These are phyloP conservation scores for Acanthochlamys bracteata DNA, from an alignment of 106 monocot genomes.

Conservation along the genomic window DNA sequence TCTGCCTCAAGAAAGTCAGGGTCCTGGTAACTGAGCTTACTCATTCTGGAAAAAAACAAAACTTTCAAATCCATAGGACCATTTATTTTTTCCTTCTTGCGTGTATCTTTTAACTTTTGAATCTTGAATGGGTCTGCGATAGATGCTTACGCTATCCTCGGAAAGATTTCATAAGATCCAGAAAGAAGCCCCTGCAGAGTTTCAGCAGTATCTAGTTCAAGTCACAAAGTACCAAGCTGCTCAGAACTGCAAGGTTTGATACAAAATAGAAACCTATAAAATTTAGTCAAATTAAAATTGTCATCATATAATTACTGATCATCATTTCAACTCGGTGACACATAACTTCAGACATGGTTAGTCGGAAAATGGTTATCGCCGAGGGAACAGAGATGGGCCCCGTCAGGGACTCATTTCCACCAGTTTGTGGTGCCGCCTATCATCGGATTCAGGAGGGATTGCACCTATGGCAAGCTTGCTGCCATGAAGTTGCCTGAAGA, in stretches of 20 bases:
- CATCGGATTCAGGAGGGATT: conserved; percentile 71
- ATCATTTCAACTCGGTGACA: neutral
- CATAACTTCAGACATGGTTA: conserved; percentile 64
- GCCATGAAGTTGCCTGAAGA: conserved; percentile 82
- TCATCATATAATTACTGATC: too few species aligned
- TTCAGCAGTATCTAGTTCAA: conserved; percentile 58
- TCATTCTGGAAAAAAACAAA: neutral
- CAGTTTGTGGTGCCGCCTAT: conserved; percentile 95
- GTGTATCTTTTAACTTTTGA: neutral
- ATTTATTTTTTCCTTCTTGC: neutral
- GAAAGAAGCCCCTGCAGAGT: conserved; percentile 49
- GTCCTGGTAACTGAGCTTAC: conserved; percentile 48
- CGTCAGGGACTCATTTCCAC: conserved; percentile 89
- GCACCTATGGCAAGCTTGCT: conserved; percentile 92
- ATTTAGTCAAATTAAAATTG: too few species aligned
- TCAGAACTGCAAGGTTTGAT: conserved; percentile 54
- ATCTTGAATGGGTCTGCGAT: neutral
- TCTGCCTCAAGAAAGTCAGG: conserved; percentile 60
- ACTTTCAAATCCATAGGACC: too few species aligned
- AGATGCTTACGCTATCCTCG: conserved; percentile 62
- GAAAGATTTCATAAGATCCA: conserved; percentile 61
- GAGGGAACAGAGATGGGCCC: conserved; percentile 84
- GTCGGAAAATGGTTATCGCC: conserved; percentile 86
- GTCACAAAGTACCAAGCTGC: conserved; percentile 69
- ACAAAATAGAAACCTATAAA: neutral